Evolutionary conservation across 2,329 filamentous ascomycete genomes (phyloP), one percentile per base, ranked within the genome.

Genomic region (Scopulariopsis brevicaulis): DNA sequence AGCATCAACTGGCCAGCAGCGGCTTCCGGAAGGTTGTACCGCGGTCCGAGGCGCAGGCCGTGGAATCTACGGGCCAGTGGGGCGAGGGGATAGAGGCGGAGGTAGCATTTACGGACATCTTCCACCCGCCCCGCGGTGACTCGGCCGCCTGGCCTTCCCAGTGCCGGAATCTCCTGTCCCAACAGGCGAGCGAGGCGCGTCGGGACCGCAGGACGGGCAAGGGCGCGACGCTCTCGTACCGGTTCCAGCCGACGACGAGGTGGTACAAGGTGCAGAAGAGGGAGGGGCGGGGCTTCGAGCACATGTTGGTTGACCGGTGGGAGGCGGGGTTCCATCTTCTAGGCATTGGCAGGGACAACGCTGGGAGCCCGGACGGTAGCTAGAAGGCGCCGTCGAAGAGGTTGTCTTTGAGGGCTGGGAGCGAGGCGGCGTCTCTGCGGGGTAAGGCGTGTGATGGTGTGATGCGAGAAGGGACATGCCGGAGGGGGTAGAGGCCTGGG

Each of bases 261-360:
- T 84, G 81, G 81, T 84, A 83, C 61, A 62, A 63, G 3, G 68
- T 74, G 43, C 76, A 80, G 61, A 62, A 69, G 25, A 64, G 65
- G 1, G 77, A 79, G 63, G 77, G 77, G 2, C 71, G 79, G 22
- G 74, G 72, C 1, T 80, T 71, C 58, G 74, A 75, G 56, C 79
- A 83, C 60, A 68, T 84, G 4, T 63, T 67, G 4, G 73, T 83
- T 5, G 67, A 67, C 35, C 59, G 65, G 2, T 82, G 75, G 73
- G 68, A 75, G 35, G 63, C 54, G 28, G 53, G n/a, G n/a, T 55
- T 58, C 32, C 20, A 54, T 15, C 11, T 22, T 5, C 32, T 58
- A 12, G 25, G 40, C 2, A 28, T 54, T 50, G 22, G 22, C 22
- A 52, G 34, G 35, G 32, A n/a, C 7, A 24, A 24, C 46, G 8